These are phyloP conservation scores for Euphorbia lathyris DNA, from an alignment of 345 rosid species.

Conservation along the genomic window DNA sequence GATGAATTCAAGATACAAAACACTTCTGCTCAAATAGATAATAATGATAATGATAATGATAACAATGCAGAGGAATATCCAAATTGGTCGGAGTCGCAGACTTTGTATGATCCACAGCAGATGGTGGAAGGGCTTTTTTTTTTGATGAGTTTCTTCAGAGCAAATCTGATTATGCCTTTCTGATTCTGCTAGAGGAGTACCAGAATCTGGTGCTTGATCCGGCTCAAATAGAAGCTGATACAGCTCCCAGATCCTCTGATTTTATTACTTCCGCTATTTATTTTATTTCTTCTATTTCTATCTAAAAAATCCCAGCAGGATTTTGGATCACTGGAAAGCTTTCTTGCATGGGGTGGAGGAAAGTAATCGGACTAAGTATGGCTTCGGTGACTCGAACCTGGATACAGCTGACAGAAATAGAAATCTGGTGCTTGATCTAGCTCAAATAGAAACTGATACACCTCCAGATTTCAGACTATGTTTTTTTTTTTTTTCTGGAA, in stretches of 20 bases:
- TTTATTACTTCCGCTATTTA: too few species aligned
- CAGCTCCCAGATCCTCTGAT: conserved; percentile 63
- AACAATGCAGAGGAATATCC: conserved; percentile 49
- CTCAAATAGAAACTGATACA: too few species aligned
- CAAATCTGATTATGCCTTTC: conserved; percentile 70
- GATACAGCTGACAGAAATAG: neutral
- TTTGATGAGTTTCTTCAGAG: conserved; percentile 77
- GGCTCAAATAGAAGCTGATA: conserved; percentile 74
- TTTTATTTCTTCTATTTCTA: too few species aligned
- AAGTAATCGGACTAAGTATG: conserved; percentile 23
- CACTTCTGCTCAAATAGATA: conserved; percentile 27
- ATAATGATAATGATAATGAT: conserved; percentile 36
- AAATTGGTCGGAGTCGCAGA: conserved; percentile 83
- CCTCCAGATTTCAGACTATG: too few species aligned
- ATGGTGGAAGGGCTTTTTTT: conserved; percentile 86
- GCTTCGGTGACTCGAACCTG: neutral
- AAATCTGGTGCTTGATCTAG: too few species aligned
- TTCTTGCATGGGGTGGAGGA: conserved; percentile 67
- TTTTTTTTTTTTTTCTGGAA: too few species aligned
- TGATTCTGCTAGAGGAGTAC: conserved; percentile 88
- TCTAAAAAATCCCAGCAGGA: too few species aligned
- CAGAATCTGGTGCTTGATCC: conserved; percentile 70
- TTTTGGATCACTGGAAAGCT: conserved; percentile 94
- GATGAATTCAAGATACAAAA: conserved; percentile 28
- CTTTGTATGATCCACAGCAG: conserved; percentile 76